Conservation (phyloP, 352 stramenopile genomes). For the Stephanocyclus meneghinianus region DNA sequence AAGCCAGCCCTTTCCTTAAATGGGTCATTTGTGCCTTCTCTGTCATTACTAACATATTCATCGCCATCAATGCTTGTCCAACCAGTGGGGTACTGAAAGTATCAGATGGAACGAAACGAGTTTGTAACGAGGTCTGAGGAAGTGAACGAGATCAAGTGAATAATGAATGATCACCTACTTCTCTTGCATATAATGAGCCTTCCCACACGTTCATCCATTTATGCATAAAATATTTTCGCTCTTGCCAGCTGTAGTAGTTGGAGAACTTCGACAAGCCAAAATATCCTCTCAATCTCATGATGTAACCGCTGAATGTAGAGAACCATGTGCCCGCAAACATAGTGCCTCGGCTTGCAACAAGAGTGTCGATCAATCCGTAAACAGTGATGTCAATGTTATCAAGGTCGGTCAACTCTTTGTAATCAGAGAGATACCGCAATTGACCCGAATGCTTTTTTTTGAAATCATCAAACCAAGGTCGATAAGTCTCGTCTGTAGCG, state of each 20-base stretch:
- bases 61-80: constrained; percentile 77
- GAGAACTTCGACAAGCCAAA: constrained; percentile 66
- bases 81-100: constrained; percentile 50
- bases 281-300: constrained; percentile 80
- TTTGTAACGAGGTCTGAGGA: not conserved
- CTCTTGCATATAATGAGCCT: constrained; percentile 56
- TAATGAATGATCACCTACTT: constrained; percentile 10
- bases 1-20: not conserved
- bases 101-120: not conserved
- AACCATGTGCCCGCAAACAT: constrained; percentile 82
- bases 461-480: constrained; percentile 83
- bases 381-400: constrained; percentile 75
- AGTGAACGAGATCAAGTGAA: not conserved
- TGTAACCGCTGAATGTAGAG: constrained; percentile 85
- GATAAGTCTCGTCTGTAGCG: constrained; percentile 83
- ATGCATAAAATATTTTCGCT: constrained; percentile 67
- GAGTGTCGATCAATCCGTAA: constrained; percentile 81
- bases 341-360: constrained; percentile 63
- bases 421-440: constrained; percentile 84
- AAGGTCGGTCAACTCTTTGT: constrained; percentile 62
- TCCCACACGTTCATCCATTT: constrained; percentile 55
- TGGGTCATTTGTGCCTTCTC: constrained; percentile 23
- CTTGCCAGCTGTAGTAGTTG: constrained; percentile 61
- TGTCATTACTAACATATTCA: constrained; percentile 62
- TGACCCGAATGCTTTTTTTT: constrained; percentile 53